Evolutionary conservation across 2,329 filamentous ascomycete genomes (phyloP).

Genomic region (Calonectria montana): DNA sequence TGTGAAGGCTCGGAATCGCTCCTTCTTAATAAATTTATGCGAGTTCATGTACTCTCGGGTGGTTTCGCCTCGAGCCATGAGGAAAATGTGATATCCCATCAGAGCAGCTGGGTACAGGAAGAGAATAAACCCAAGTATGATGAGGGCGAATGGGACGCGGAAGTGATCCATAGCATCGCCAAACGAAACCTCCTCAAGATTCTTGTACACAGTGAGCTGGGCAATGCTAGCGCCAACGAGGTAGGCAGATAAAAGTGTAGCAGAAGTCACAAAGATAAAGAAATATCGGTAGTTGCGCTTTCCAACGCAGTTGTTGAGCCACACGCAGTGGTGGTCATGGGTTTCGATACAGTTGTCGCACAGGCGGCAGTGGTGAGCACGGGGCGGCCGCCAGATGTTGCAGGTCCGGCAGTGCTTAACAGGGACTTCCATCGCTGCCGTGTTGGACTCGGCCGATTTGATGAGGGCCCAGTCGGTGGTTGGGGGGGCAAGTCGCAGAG

Average conservation of each 20-base stretch:
- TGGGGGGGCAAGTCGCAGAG: constrained; percentile 82
- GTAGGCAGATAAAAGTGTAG: constrained; percentile 81
- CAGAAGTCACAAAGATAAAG: constrained; percentile 87
- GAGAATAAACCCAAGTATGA: constrained; percentile 82
- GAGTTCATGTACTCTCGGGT: constrained; percentile 96
- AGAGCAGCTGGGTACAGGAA: constrained; percentile 86
- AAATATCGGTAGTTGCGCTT: constrained; percentile 98
- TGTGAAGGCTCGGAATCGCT: constrained; percentile 90
- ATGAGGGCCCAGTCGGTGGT: constrained; percentile 96
- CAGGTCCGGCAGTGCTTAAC: constrained; percentile 99
- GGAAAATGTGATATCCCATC: constrained; percentile 89
- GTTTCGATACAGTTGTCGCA: constrained; percentile 98
- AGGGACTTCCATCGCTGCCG: constrained; percentile 95
- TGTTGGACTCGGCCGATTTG: constrained; percentile 78
- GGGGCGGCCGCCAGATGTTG: constrained; percentile 95
- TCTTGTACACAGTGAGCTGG: constrained; percentile 81
- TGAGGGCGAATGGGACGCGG: constrained; percentile 87
- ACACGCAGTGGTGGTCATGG: constrained; percentile 97
- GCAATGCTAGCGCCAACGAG: constrained; percentile 82
- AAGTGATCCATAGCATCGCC: constrained; percentile 74
- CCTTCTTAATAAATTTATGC: constrained; percentile 92
- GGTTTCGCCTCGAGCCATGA: constrained; percentile 92
- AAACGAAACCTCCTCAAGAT: constrained; percentile 74
- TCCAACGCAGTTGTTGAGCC: constrained; percentile 98
- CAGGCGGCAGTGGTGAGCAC: constrained; percentile 94